Evolutionary conservation across 306 rosid species (phyloP).

Genomic region (Cucumis hystrix): DNA sequence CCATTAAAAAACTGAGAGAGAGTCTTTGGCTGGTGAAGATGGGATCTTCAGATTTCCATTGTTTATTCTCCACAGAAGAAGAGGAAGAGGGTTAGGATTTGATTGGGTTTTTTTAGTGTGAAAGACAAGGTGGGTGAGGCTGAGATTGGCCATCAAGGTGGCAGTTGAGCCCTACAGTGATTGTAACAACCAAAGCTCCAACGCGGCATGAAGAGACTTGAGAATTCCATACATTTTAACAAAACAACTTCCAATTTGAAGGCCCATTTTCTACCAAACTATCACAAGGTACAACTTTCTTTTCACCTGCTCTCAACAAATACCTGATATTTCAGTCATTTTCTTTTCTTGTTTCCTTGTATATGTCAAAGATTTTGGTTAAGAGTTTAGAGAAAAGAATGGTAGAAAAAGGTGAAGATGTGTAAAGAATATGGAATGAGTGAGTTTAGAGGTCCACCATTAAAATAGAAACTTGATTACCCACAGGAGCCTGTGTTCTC

Average conservation of each 20-base stretch:
- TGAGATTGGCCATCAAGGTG: not conserved
- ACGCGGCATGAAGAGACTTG: not conserved
- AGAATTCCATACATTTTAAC: not conserved
- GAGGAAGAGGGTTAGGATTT: slow-evolving; percentile 1
- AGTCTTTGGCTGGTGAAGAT: slow-evolving; percentile 15
- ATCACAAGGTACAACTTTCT: not conserved
- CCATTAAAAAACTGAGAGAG: not conserved
- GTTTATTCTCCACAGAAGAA: slow-evolving; percentile 16
- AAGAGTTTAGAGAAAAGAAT: not conserved
- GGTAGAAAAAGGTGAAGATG: not conserved
- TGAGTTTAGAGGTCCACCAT: slow-evolving; percentile 40
- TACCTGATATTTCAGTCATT: not conserved
- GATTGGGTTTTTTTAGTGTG: not conserved
- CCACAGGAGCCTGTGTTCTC: slow-evolving; percentile 28
- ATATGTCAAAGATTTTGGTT: not conserved
- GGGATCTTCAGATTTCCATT: slow-evolving; percentile 15
- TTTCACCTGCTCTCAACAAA: slow-evolving; percentile 8
- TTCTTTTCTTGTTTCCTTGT: not conserved
- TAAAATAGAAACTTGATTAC: slow-evolving; percentile 10
- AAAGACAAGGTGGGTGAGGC: slow-evolving; percentile 1
- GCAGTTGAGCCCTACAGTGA: slow-evolving; percentile 16
- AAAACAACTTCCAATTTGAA: not conserved
- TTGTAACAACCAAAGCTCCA: slow-evolving; percentile 8
- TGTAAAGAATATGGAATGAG: not conserved
- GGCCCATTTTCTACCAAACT: not conserved